phyloP scores from a whole-genome alignment of 2,329 filamentous ascomycete genomes.

The Beauveria sp. region DNA sequence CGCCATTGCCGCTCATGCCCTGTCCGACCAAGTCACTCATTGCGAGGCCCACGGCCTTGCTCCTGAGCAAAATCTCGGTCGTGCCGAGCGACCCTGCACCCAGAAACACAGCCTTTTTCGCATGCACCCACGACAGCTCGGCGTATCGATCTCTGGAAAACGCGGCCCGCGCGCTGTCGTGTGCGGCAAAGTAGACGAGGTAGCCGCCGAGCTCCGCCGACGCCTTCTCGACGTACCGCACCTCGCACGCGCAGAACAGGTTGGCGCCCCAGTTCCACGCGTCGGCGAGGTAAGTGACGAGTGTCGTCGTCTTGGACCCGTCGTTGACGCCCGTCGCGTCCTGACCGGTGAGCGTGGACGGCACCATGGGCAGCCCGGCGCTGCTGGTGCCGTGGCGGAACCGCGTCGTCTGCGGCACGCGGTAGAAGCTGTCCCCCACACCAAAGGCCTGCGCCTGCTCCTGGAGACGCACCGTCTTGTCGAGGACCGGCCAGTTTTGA shows the following conservation, averaged over 20 bases:
- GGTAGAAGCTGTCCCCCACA: constrained; percentile 44
- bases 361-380: constrained; percentile 56
- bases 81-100: constrained; percentile 58
- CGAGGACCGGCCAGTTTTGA: constrained; percentile 45
- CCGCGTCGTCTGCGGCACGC: constrained; percentile 54
- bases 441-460: constrained; percentile 48
- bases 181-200: constrained; percentile 58
- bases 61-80: constrained; percentile 57
- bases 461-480: constrained; percentile 50
- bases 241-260: constrained; percentile 63
- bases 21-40: constrained; percentile 51
- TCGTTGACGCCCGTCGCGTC: constrained; percentile 60
- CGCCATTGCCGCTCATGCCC: constrained; percentile 59
- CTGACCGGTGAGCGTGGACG: constrained; percentile 52
- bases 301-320: constrained; percentile 57
- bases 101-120: constrained; percentile 57
- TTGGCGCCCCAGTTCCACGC: constrained; percentile 68
- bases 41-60: constrained; percentile 48
- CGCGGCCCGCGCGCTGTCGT: constrained; percentile 47
- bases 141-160: constrained; percentile 45
- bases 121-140: constrained; percentile 61
- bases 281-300: constrained; percentile 60
- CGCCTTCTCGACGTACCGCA: constrained; percentile 52
- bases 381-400: constrained; percentile 55
- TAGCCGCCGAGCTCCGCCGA: constrained; percentile 43